phyloP scores from a whole-genome alignment of 2,329 filamentous ascomycete species.

The Aspergillus sergii region DNA sequence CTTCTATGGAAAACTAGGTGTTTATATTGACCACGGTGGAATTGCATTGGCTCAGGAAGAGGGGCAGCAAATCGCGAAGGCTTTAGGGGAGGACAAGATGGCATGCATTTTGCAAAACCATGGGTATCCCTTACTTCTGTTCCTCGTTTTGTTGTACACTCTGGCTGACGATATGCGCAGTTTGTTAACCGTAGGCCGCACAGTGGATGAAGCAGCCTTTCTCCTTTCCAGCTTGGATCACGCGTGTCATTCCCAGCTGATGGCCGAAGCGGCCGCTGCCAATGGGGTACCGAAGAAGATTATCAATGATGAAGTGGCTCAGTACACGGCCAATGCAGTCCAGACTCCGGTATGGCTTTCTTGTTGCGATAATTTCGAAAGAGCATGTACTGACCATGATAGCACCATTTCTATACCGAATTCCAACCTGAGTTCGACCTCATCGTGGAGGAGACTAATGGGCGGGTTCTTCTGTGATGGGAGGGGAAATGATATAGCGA shows the following conservation, averaged over 20 bases:
- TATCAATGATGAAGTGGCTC: slow-evolving; percentile 36
- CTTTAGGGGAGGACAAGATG: slow-evolving; percentile 44
- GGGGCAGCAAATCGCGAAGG: slow-evolving; percentile 40
- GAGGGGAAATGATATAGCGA: background rate
- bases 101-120: slow-evolving; percentile 47
- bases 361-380: background rate
- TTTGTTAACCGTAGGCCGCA: slow-evolving; percentile 43
- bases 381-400: slow-evolving; percentile 13
- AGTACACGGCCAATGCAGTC: slow-evolving; percentile 38
- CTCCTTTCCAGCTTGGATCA: slow-evolving; percentile 45
- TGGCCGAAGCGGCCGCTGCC: slow-evolving; percentile 45
- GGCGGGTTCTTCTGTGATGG: slow-evolving; percentile 30
- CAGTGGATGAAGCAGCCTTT: slow-evolving; percentile 45
- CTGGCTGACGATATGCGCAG: slow-evolving; percentile 24
- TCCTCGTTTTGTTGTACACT: background rate
- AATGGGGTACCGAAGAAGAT: slow-evolving; percentile 41
- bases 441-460: slow-evolving; percentile 41
- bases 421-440: slow-evolving; percentile 44
- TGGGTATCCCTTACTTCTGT: slow-evolving; percentile 27
- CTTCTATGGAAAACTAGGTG: slow-evolving; percentile 39
- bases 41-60: slow-evolving; percentile 45
- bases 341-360: slow-evolving; percentile 36
- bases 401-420: slow-evolving; percentile 45
- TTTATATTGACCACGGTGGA: slow-evolving; percentile 46
- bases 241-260: slow-evolving; percentile 44